Evolutionary conservation across 2,329 filamentous ascomycete genomes (phyloP), one percentile per base, ranked within the genome.

Genomic region (Fulvia fulva): DNA sequence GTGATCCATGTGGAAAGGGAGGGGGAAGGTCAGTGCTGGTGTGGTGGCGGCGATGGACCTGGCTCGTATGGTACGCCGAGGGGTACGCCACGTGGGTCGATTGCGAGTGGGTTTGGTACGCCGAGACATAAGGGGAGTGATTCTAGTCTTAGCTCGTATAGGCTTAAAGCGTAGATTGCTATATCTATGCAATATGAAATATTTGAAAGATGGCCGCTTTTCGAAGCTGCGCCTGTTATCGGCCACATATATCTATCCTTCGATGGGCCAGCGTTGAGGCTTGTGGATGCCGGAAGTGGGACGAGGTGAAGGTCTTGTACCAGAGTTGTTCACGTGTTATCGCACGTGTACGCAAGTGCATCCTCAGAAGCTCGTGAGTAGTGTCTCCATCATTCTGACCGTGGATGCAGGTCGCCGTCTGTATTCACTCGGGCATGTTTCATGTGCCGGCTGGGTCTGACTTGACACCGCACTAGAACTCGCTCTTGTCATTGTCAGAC

Each of bases 1-100:
- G 86, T 95, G 25, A 83, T 97, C 5, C 93, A 97, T 74, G 89
- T 96, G 1, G 93, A 97, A 74, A 80, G 87, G 49, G 91, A 96
- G 68, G 90, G 89, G 0, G 90, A 96, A 52, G 77, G 77, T 4
- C 75, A 78, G 57, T 87, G 84, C 68, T 87, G 84, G 84, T 87
- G 84, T 69, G 81, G 81, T 23, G 78, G 80, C 19, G 61, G 61
- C 2, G 50, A 52, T 41, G 28, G 30, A 16, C 30, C 50, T 50
- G 47, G 47, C 26, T 50, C 47, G 7, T 50, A 50, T 50, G 47
- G 47, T 11, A 50, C 47, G 16, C 47, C 23, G 7, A 12, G 23
- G 6, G 47, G 25, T 12, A 41, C 37, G 16, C 37, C 37, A 16
- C 37, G 37, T 19, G 37, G 37, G 7, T 41, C 37, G 2, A 28